Base-by-base conservation (phyloP, 208 protist genomes). In the Crithidia fasciculata region DNA sequence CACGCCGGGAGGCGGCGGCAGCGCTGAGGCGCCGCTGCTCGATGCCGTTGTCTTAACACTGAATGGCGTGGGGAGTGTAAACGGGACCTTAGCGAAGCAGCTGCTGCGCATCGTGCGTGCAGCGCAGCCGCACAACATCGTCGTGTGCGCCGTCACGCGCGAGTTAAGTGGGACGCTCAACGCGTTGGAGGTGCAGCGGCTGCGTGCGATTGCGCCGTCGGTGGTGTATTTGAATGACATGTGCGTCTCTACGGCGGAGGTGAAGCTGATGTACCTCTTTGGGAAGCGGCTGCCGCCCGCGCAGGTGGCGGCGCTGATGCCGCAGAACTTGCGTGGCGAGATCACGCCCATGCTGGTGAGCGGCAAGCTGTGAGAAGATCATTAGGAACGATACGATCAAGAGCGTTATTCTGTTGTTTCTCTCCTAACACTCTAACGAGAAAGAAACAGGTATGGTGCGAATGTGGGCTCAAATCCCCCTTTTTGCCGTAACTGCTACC, bases 191-290 rank as follows among this genome's bases (percentile, higher is more conserved):
- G 60, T 78, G 28, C 50, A 53, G 43, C 84, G 85, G 3, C 73
- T 94, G 47, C 53, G 56, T n/a, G 58, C 39, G 7, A 80, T 91
- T 28, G 40, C 74, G 15, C 81, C 79, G 12, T 37, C 66, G 39
- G 18, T 89, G 4, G 78, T 91, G 49, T 92, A 90, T 61, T 36
- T 88, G 16, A 37, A 74, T 43, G 87, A 91, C 70, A 92, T 92
- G 87, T 82, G 72, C 74, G 37, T 60, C 55, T 56, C 83, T 10
- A 77, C 85, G 1, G 89, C 89, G 44, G 85, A 90, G 76, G 69
- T 84, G 65, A 94, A 94, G 65, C 65, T 91, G 39, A 91, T 90
- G 83, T 94, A 94, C 71, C 71, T 94, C n/a, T 89, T 94, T 59
- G 89, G 89, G 15, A 89, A 89, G 45, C 79, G 79, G 8, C 68